Evolutionary conservation across 306 rosid species (phyloP).

Genomic region (Begonia masoniana): DNA sequence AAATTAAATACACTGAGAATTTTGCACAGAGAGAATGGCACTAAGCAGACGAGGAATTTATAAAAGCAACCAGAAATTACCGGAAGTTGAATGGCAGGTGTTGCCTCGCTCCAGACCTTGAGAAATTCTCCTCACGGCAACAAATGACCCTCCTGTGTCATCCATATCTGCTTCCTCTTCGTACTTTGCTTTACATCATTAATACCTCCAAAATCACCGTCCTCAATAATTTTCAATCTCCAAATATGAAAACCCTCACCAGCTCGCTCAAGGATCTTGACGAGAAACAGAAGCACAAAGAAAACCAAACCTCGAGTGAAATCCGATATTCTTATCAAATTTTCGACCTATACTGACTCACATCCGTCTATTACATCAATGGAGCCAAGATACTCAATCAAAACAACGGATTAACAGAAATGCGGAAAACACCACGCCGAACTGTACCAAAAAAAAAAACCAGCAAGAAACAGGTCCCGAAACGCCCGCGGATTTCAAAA

Average conservation of each 20-base stretch:
- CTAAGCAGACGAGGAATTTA: not conserved
- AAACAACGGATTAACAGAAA: conserved; percentile 4
- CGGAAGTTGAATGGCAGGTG: conserved; percentile 79
- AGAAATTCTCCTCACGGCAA: conserved; percentile 91
- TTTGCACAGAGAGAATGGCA: conserved; percentile 3
- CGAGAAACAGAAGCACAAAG: conserved; percentile 1
- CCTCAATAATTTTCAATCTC: conserved; percentile 1
- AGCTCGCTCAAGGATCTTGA: not conserved
- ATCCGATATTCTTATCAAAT: not conserved
- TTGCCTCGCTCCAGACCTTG: conserved; percentile 84
- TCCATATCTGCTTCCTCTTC: conserved; percentile 38
- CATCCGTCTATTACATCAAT: not conserved
- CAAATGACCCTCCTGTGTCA: conserved; percentile 92
- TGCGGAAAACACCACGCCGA: not conserved
- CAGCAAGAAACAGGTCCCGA: not conserved
- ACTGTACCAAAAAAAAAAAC: conserved; percentile 8
- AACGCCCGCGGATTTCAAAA: conserved; percentile 6
- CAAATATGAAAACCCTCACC: conserved; percentile 8
- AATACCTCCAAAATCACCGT: conserved; percentile 5
- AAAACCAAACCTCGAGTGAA: not conserved
- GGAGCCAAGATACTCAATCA: not conserved
- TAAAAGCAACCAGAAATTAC: conserved; percentile 18
- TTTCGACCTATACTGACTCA: not conserved
- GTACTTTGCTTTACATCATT: conserved; percentile 8
- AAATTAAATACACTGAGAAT: conserved; percentile 4